phyloP scores from a whole-genome alignment of 2,329 filamentous ascomycete genomes.

The Didymella exigua region DNA sequence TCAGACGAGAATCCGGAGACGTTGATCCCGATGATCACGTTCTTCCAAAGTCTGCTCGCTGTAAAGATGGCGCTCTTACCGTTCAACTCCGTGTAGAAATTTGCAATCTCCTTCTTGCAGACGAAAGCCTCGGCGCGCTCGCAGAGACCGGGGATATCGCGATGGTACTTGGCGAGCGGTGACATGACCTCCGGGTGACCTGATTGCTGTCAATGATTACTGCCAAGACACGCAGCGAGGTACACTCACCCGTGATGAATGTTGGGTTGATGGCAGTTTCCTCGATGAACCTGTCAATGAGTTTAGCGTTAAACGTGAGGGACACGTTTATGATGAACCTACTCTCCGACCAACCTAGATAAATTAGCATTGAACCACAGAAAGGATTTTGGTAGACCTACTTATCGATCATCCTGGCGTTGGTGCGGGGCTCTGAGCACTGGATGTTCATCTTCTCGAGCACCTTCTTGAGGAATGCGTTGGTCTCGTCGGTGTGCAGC shows the following conservation, averaged over 20 bases:
- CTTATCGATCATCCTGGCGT: constrained; percentile 95
- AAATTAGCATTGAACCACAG: neutral
- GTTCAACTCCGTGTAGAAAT: constrained; percentile 98
- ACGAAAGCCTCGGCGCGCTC: constrained; percentile 98
- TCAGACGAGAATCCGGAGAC: too few relatives aligned
- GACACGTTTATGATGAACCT: too few relatives aligned
- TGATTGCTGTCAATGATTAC: neutral
- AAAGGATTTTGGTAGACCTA: neutral
- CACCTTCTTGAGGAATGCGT: constrained; percentile 76
- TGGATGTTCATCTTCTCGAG: constrained; percentile 90
- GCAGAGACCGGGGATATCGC: constrained; percentile 74
- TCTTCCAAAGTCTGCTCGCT: too few relatives aligned
- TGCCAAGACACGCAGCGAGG: neutral
- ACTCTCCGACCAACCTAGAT: neutral
- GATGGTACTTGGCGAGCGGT: constrained; percentile 94
- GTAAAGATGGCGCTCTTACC: too few relatives aligned
- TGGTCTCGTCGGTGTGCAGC: constrained; percentile 87
- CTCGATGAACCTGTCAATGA: constrained; percentile 64
- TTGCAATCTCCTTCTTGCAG: constrained; percentile 95
- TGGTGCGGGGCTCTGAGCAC: constrained; percentile 88
- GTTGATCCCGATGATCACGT: too few relatives aligned
- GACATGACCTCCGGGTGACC: constrained; percentile 74
- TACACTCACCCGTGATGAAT: constrained; percentile 71
- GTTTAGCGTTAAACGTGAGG: neutral
- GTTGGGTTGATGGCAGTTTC: constrained; percentile 92